Evolutionary conservation across 805 yeast species (phyloP), one percentile per base, ranked within the genome.

Genomic region (Hanseniaspora pseudoguilliermondii): DNA sequence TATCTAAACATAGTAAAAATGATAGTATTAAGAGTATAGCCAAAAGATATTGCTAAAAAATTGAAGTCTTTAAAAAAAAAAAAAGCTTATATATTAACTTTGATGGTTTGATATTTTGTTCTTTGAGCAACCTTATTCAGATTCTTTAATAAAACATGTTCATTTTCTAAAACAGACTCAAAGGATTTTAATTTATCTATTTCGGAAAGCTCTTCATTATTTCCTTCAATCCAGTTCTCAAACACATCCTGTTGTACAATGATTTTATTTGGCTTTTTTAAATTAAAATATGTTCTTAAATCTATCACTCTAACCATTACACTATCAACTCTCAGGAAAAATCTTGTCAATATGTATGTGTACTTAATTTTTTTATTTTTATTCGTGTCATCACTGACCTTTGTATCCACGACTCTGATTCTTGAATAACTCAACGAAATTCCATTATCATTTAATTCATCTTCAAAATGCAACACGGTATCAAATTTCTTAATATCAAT

Each of bases 391-490:
- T 32, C 38, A 9, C n/a, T 36, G 60, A 93, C 65, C 58, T 96
- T 79, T 52, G 82, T 78, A 7, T 82, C 82, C 97, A 93, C 93
- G 4, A 89, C 96, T 59, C 99, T 72, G 21, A 93, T 78, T 67
- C 90, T 90, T 38, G 83, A 81, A 53, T 81, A 80, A 55, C 86
- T 70, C 55, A 86, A 77, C 0, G 95, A 80, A 18, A 88, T 84
- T 8, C 99, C 99, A 67, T 91, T 93, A 67, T 93, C 99, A 4
- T 95, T 97, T 55, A 93, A 73, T 66, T 93, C 99, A 65, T 93
- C 99, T 66, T 93, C 99, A 66, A 79, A 93, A 35, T 93, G 71
- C 7, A 86, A 80, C 73, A 88, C 80, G 62, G 91, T 97, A 65
- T 89, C 97, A 65, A 80, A 93, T 67, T 86, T 89, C 55, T 88